Evolutionary conservation across 495 filamentous ascomycete genomes (phyloP), one percentile per base, ranked within the genome.

Genomic region (Aspergillus cristatus): DNA sequence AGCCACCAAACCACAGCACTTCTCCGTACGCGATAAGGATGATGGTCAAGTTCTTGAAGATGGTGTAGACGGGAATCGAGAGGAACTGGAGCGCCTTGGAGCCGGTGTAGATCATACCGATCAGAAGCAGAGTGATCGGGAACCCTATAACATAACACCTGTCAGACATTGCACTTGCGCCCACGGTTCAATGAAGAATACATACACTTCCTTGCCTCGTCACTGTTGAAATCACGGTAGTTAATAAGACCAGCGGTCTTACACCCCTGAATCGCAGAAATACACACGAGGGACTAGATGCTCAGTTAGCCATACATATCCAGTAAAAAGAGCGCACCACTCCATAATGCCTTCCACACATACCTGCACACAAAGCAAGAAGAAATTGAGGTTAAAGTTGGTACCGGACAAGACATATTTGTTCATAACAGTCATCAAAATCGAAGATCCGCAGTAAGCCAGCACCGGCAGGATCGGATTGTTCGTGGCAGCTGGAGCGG

Each of bases 1-100:
- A 87, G 54, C 91, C 91, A 43, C 91, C 91, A 55, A 99, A 99
- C 91, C 91, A 99, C 40, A 99, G 72, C 18, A 99, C 91, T 67
- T 99, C 91, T 42, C 91, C 91, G 53, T 99, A 99, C 35, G 91
- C 91, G 53, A 97, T 97, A 25, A 97, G 76, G 49, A 99, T 99
- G 62, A 91, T 99, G 35, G 91, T 97, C 70, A 99, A 62, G 62
- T 99, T 99, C 75, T 99, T 99, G 76, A 99, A 99, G 61, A 99
- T 99, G 35, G 91, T 99, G 68, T 99, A 99, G 3, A 99, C 91
- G 10, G 91, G 91, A 36, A 99, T 94, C 13, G 86, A 94, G 41
- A 99, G 81, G 67, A 79, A 97, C 61, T 96, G 89, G 34, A 99
- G 80, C 14, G 91, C 90, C 68, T 96, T 96, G 57, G 85, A 88